Evolutionary conservation across 805 yeast species (phyloP).

Genomic region (Saccharomycopsis selenospora): DNA sequence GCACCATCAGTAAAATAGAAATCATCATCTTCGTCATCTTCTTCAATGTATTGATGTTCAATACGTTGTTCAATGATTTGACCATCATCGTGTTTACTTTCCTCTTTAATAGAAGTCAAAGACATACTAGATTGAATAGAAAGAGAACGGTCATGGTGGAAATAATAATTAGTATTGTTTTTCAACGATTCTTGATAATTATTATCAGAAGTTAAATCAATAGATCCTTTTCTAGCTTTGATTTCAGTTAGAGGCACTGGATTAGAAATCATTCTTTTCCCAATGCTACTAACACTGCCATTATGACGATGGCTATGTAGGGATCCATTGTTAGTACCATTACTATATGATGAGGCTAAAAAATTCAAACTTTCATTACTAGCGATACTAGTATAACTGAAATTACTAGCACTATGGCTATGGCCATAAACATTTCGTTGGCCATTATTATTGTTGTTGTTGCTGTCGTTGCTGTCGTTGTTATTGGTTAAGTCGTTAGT

Average conservation of each 20-base stretch:
- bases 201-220: conserved; percentile 12
- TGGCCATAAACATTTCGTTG: not conserved
- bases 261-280: conserved; percentile 12
- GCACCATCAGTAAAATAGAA: conserved; percentile 14
- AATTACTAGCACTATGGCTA: not conserved
- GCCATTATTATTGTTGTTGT: not conserved
- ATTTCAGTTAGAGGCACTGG: conserved; percentile 21
- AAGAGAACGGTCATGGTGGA: conserved; percentile 10
- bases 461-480: too few relatives aligned
- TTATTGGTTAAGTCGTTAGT: not conserved
- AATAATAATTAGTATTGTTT: conserved; percentile 16
- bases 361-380: not conserved
- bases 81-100: too few relatives aligned
- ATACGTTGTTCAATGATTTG: too few relatives aligned
- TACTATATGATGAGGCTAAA: not conserved
- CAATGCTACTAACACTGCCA: conserved; percentile 1
- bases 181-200: conserved; percentile 6
- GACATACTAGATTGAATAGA: not conserved
- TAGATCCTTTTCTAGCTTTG: conserved; percentile 18
- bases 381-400: not conserved
- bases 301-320: not conserved
- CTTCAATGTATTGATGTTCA: too few relatives aligned
- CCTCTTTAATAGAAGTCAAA: conserved; percentile 2
- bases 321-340: not conserved
- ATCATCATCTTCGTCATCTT: conserved; percentile 8